These are phyloP conservation scores for Leccinum aurantiacum DNA, from an alignment of 768 basidiomycete genomes.

Conservation along the genomic window DNA sequence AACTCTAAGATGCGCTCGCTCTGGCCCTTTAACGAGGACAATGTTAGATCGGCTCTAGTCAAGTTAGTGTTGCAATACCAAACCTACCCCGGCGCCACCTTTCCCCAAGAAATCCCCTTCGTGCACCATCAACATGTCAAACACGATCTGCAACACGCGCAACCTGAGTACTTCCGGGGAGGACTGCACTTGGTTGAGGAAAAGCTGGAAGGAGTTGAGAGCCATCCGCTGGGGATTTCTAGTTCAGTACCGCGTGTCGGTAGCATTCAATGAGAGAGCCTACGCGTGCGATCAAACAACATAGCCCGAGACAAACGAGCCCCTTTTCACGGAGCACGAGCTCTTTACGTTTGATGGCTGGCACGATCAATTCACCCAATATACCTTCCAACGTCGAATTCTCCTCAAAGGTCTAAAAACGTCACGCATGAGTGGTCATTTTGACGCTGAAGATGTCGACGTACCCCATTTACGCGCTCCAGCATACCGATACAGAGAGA, in stretches of 20 bases:
- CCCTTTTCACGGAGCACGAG: constrained; percentile 62
- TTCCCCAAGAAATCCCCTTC: constrained; percentile 61
- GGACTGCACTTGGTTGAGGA: constrained; percentile 69
- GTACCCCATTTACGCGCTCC: constrained; percentile 80
- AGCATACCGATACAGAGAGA: constrained; percentile 79
- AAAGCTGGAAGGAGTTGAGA: constrained; percentile 69
- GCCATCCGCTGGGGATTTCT: constrained; percentile 28
- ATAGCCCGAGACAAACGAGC: constrained; percentile 67
- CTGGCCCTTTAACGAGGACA: constrained; percentile 24
- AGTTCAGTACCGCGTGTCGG: not conserved
- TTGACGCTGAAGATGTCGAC: constrained; percentile 24
- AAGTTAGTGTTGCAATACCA: not conserved
- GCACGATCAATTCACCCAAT: constrained; percentile 82
- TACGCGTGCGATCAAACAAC: constrained; percentile 68
- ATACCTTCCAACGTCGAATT: constrained; percentile 69
- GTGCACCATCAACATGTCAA: constrained; percentile 87
- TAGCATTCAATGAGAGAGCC: not conserved
- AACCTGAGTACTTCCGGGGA: constrained; percentile 66
- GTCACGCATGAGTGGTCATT: not conserved
- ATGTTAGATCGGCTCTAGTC: not conserved
- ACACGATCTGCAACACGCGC: constrained; percentile 73
- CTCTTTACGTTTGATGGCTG: constrained; percentile 87
- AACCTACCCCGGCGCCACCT: constrained; percentile 36
- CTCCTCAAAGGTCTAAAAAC: constrained; percentile 53
- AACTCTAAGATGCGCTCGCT: constrained; percentile 66